Base-by-base conservation (phyloP, 2,329 filamentous ascomycete species). In the Xylariaceae sp. region DNA sequence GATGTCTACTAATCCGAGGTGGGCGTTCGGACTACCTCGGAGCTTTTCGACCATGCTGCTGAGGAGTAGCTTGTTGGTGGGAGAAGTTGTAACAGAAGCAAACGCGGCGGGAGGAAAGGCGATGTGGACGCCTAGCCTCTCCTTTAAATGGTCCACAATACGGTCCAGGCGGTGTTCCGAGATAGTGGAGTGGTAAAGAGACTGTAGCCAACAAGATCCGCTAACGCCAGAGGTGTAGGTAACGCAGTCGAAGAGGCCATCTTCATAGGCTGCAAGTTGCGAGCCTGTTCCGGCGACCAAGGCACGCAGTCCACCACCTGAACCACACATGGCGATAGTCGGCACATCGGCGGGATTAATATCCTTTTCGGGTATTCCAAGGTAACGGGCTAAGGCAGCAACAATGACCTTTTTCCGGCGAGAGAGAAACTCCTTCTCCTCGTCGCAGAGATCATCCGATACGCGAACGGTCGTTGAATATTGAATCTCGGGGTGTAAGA, bases 181-280 rank as follows among this genome's bases (percentile, higher is more conserved):
- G 54, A 97, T 79, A 0, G 89, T 89, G 0, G 89, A 92, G 66
- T 94, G 85, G 68, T 89, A 96, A 3, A 99, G 77, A 0, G 88
- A 79, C 69, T 97, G 92, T 4, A 97, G 78, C 94, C 94, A 99
- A 70, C 94, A 97, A 60, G 89, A 95, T 0, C 94, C 94, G 67
- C 91, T 96, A 47, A 99, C 94, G 1, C 94, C 94, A 4, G 92
- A 90, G 0, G 91, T 95, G 67, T 99, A 99, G 1, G 91, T 97
- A 8, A 89, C 81, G 68, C 94, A 97, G 71, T 96, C 91, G 68
- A 96, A 95, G 0, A 99, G 76, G 0, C 94, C 94, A 54, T 88
- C 87, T 68, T 96, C 88, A 56, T 90, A 84, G 0, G 90, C 81
- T 2, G 91, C 91, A 7, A 94, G 76, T 58, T 95, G 86, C 0